Evolutionary conservation across 768 basidiomycete species (phyloP).

Genomic region (Suillus fuscotomentosus): DNA sequence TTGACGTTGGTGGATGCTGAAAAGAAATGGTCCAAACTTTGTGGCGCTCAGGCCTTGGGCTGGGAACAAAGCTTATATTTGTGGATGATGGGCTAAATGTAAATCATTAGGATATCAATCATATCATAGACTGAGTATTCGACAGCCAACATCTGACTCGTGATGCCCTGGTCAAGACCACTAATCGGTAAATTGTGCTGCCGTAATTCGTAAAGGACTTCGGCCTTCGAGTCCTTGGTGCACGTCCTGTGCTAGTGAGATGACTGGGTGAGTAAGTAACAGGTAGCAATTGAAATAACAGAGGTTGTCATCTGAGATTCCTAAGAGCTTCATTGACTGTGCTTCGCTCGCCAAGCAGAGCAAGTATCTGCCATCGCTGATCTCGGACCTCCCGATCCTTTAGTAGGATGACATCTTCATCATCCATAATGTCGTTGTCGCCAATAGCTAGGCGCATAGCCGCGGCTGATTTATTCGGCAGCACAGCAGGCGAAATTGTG

Average conservation of each 20-base stretch:
- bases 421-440: constrained; percentile 44
- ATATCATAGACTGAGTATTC: not conserved
- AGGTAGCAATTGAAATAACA: not conserved
- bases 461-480: constrained; percentile 79
- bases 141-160: not conserved
- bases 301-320: constrained; percentile 28
- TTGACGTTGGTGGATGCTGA: no score
- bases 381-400: constrained; percentile 67
- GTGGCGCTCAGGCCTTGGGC: not conserved
- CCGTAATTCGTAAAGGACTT: not conserved
- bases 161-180: not conserved
- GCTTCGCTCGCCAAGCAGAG: constrained; percentile 71
- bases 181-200: not conserved
- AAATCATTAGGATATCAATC: not conserved
- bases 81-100: not conserved
- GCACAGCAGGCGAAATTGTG: constrained; percentile 69
- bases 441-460: constrained; percentile 68
- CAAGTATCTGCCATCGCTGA: constrained; percentile 76
- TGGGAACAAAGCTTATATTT: not conserved
- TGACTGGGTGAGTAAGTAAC: not conserved
- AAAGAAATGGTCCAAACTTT: not conserved
- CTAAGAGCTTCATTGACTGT: constrained; percentile 61
- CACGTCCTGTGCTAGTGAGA: not conserved
- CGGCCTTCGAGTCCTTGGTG: not conserved
- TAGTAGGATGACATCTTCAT: constrained; percentile 49